These are phyloP conservation scores for Carallia brachiata DNA, from an alignment of 345 rosid species.

Conservation along the genomic window DNA sequence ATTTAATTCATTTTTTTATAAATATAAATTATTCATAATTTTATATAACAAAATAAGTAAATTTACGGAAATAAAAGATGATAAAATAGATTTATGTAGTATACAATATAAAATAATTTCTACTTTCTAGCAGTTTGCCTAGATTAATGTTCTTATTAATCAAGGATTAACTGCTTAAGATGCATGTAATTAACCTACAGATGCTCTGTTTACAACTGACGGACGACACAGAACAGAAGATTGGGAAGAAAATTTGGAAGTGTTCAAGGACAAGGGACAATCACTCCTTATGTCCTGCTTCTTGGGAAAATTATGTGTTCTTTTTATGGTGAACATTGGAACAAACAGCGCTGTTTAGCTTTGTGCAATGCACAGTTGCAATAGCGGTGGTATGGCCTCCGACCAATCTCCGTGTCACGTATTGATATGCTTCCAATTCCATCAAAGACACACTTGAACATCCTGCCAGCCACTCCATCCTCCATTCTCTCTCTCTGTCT, in stretches of 20 bases:
- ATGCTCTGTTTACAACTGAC: background rate
- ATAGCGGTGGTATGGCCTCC: conserved; percentile 19
- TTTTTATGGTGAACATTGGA: background rate
- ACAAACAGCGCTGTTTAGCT: background rate
- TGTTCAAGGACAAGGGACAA: conserved; percentile 8
- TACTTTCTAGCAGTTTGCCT: no score
- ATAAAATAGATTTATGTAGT: no score
- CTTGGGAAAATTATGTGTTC: background rate
- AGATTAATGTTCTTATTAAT: no score
- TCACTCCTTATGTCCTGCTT: conserved; percentile 3
- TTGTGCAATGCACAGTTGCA: conserved; percentile 20
- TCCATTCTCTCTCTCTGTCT: background rate
- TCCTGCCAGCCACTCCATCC: conserved; percentile 4
- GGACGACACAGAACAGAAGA: background rate
- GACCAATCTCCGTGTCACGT: conserved; percentile 8
- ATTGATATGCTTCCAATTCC: conserved; percentile 6
- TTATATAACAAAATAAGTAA: no score
- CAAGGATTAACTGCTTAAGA: no score
- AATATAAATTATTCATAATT: no score
- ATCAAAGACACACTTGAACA: conserved; percentile 12
- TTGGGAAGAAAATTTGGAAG: background rate
- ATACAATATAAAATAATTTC: no score
- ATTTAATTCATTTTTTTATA: no score
- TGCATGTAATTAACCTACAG: no score
- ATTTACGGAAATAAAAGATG: no score